These are phyloP conservation scores for Albophoma yamanashiensis DNA, from an alignment of 2,329 filamentous ascomycete genomes.

Conservation along the genomic window DNA sequence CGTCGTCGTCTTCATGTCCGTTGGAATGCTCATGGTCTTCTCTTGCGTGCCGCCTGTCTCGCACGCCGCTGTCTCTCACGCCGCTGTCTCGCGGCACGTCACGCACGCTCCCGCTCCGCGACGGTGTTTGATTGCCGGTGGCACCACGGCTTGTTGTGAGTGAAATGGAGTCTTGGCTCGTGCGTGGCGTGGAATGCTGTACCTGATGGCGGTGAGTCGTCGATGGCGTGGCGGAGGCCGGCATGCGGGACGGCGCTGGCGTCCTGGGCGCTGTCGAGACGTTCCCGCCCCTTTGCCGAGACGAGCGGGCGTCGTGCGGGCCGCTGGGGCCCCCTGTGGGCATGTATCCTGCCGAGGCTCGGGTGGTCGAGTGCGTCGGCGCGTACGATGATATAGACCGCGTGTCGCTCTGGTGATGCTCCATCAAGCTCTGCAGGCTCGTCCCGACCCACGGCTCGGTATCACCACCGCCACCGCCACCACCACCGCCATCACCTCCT, in stretches of 20 bases:
- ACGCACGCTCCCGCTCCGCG: background rate
- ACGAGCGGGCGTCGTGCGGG: background rate
- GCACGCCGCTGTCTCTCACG: background rate
- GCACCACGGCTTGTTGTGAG: background rate
- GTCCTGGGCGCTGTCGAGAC: background rate
- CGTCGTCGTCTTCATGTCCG: slow-evolving; percentile 14
- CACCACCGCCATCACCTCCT: background rate
- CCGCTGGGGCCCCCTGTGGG: background rate
- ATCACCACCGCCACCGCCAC: background rate
- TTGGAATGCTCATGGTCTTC: background rate
- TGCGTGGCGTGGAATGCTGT: background rate
- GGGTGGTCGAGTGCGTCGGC: background rate
- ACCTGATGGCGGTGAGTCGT: background rate
- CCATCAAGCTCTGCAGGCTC: slow-evolving; percentile 31
- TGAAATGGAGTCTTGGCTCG: background rate
- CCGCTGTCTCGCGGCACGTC: background rate
- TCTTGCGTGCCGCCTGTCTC: background rate
- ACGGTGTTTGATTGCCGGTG: background rate
- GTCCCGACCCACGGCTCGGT: slow-evolving; percentile 16
- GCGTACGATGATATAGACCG: slow-evolving; percentile 9
- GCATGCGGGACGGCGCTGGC: background rate
- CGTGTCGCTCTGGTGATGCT: slow-evolving; percentile 24
- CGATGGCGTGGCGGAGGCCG: background rate
- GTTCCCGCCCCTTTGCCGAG: no score
- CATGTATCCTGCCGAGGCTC: background rate